Conservation (phyloP, 495 filamentous ascomycete genomes). For the Tuber microsphaerosporum region DNA sequence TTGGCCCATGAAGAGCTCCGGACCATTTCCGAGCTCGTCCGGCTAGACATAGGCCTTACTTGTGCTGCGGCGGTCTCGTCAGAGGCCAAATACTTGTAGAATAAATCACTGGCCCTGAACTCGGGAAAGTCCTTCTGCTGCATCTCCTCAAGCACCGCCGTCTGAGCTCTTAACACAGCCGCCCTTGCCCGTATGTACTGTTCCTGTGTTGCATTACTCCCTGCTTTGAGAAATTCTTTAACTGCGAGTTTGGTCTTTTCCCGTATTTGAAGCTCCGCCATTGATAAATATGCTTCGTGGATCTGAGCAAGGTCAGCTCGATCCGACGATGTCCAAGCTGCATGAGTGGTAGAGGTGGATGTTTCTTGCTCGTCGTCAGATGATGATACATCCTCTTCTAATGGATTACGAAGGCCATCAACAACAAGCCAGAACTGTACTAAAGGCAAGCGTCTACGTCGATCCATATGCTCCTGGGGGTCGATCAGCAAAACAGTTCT, state of each 20-base stretch:
- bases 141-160: conserved; percentile 72
- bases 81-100: conserved; percentile 88
- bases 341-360: conserved; percentile 53
- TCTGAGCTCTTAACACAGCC: conserved; percentile 76
- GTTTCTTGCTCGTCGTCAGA: conserved; percentile 59
- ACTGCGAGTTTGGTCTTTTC: conserved; percentile 61
- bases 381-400: conserved; percentile 68
- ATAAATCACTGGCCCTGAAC: conserved; percentile 87
- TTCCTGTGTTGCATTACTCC: conserved; percentile 61
- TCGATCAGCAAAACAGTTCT: conserved; percentile 10
- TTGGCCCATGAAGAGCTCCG: conserved; percentile 36
- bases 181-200: conserved; percentile 80
- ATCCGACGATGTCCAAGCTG: conserved; percentile 75
- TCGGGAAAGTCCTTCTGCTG: conserved; percentile 67
- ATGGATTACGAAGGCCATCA: conserved; percentile 89
- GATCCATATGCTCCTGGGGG: conserved; percentile 81
- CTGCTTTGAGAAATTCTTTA: conserved; percentile 68
- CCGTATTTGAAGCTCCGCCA: conserved; percentile 70
- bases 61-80: conserved; percentile 56
- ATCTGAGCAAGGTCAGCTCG: conserved; percentile 81
- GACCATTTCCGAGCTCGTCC: conserved; percentile 13
- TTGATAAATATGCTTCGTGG: conserved; percentile 77
- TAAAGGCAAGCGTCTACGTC: conserved; percentile 71
- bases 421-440: conserved; percentile 99
- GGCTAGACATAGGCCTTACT: conserved; percentile 1